Evolutionary conservation across 345 rosid genomes (phyloP), one percentile per base, ranked within the genome.

Genomic region (Lepidium didymum): DNA sequence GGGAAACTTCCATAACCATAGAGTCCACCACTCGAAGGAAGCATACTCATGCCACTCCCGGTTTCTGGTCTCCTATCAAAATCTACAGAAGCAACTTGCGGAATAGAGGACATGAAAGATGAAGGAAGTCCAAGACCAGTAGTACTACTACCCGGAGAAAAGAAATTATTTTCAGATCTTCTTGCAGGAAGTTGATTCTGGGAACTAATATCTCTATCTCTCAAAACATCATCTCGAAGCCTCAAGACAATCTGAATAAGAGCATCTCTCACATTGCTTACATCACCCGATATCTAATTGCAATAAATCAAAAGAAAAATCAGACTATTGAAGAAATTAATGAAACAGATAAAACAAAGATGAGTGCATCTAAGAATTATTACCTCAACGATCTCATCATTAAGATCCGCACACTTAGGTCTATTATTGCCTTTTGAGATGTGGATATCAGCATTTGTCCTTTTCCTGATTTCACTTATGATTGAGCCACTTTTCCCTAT

Each of bases 401-500:
- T 79, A 31, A 74, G 65, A 74, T 89, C 90, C 11, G 96, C 97
- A 75, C 79, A 81, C 70, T 79, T 87, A 2, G 93, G 91, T 64
- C 18, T 62, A 50, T 37, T 67, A 67, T 65, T 77, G 52, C 87
- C 90, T 82, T 87, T 94, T 5, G 96, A 85, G 73, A 94, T 89
- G 50, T 86, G 83, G 14, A 94, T 74, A 77, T 89, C 92, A 0
- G 99, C 95, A 51, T 57, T 86, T 8, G 97, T 94, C 69, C 81
- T 86, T 79, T 84, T 89, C 80, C 99, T 78, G 59, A 91, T 94
- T 77, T 94, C 99, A 68, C 85, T 89, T 68, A 94, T 82, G 62
- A 91, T 89, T 33, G 96, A 86, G 47, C 99, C 99, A 67, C 88
- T 80, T 81, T 86, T 94, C 63, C 99, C 99, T 73, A 91, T 91